Evolutionary conservation across 345 rosid species (phyloP), one percentile per base, ranked within the genome.

Genomic region (Melaleuca quinquenervia): DNA sequence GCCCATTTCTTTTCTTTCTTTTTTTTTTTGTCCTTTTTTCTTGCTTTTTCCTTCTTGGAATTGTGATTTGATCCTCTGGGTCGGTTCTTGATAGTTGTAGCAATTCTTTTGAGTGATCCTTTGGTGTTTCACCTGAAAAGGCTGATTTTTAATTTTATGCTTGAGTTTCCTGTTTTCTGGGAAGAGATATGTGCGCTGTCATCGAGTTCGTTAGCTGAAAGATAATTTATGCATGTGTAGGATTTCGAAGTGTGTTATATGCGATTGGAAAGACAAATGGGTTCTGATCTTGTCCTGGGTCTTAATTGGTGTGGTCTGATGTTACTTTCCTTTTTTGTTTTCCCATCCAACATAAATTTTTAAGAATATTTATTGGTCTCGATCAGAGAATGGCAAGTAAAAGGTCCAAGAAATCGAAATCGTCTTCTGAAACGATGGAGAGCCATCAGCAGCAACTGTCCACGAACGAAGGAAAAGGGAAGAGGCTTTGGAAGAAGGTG

Each of bases 401-500:
- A 84, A 88, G 62, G 83, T 15, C 76, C 32, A 90, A 90, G 83
- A 88, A 80, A 55, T n/a, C 87, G 5, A 80, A 88, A 50, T 60
- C 26, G 84, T 78, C 89, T 50, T 84, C 91, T 85, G 95, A 92
- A 90, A 85, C 90, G 56, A 82, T 45, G 85, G 95, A 91, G 89
- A 90, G 89, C 86, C 88, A 85, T 84, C 87, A 52, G 83, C 14
- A n/a, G 84, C 75, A 84, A 29, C 86, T 82, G 53, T 85, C 87
- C 85, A 45, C 92, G 1, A 91, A 88, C 85, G 93, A 86, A 48
- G 95, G 94, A 75, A 97, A 94, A 90, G 96, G 98, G 91, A 93
- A 91, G 91, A 93, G 94, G 75, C 86, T 93, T 82, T 97, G 98
- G 98, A 93, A 93, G 89, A 95, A 94, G 90, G 96, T 96, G 54